Conservation (phyloP, 1,284 basidiomycete genomes). For the Austroboletus novae-zelandiae region DNA sequence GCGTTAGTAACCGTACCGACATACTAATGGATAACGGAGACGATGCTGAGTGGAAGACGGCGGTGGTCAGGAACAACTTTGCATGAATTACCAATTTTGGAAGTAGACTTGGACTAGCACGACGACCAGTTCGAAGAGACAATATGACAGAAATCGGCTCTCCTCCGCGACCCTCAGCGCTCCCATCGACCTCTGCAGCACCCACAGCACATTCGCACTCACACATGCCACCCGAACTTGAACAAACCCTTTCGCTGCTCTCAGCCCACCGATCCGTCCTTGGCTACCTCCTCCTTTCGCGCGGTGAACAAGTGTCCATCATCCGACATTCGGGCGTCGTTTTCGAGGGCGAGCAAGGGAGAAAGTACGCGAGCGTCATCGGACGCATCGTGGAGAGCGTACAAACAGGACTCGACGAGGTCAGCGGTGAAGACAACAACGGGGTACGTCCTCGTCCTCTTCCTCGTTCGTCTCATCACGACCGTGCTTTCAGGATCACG, state of each 20-base stretch:
- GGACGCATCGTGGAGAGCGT: constrained; percentile 77
- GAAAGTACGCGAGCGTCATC: constrained; percentile 77
- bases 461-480: background rate
- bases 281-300: constrained; percentile 82
- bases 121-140: too few species aligned
- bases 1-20: too few species aligned
- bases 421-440: constrained; percentile 56
- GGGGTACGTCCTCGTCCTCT: constrained; percentile 39
- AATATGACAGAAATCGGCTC: background rate
- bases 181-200: background rate
- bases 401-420: constrained; percentile 68
- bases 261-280: constrained; percentile 82
- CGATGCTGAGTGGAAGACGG: too few species aligned
- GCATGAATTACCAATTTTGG: too few species aligned
- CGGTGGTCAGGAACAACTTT: too few species aligned
- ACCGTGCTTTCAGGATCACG: constrained; percentile 63
- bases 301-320: constrained; percentile 64
- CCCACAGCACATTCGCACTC: constrained; percentile 19
- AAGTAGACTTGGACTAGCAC: too few species aligned
- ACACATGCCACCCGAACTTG: constrained; percentile 64
- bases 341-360: constrained; percentile 85
- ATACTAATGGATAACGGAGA: too few species aligned
- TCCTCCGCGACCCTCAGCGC: constrained; percentile 2
- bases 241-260: constrained; percentile 73
- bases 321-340: constrained; percentile 82